Base-by-base conservation (phyloP, 2,329 filamentous ascomycete species). In the Phyllosticta citrichinensis region DNA sequence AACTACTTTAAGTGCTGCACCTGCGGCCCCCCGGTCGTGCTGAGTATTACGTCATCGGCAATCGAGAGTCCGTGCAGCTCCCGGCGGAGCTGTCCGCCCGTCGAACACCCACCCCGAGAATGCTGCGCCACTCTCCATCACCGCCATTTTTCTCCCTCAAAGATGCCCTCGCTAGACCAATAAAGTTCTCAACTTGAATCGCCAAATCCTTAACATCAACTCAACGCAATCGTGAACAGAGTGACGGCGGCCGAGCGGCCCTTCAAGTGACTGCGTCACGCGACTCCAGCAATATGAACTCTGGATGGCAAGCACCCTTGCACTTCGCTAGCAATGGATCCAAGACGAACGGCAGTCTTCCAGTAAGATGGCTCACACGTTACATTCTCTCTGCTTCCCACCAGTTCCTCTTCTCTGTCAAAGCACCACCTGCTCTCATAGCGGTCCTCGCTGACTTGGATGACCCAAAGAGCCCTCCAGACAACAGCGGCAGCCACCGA, bases 401-500 rank as follows among this genome's bases (percentile, higher is more conserved):
- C n/a, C 35, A 12, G 17, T 17, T 11, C 12, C 5, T 14, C 35
- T 2, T 14, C 35, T 40, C 35, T 14, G 35, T 17, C 12, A 40
- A 40, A 40, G 9, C 35, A 40, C 9, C 35, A 11, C 35, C 17
- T 14, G 35, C 35, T 40, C 35, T 1, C 5, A 3, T 40, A 40
- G 35, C 5, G 27, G 14, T 10, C 11, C 17, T 19, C 40, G 40
- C n/a, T 47, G 40, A n/a, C 35, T 19, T 17, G n/a, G 5, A 47
- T n/a, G 5, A 22, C 22, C 27, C 27, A n/a, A n/a, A 47, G 40
- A n/a, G 17, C n/a, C 40, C 40, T 47, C 40, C 40, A n/a, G 40
- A n/a, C n/a, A 47, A 47, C 40, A n/a, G 60, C 56, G 61, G 61
- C 12, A 62, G 61, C 27, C 61, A 62, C 53, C 56, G 61, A 6